phyloP scores from a whole-genome alignment of 2,329 filamentous ascomycete genomes.

The Clonostachys rosea region DNA sequence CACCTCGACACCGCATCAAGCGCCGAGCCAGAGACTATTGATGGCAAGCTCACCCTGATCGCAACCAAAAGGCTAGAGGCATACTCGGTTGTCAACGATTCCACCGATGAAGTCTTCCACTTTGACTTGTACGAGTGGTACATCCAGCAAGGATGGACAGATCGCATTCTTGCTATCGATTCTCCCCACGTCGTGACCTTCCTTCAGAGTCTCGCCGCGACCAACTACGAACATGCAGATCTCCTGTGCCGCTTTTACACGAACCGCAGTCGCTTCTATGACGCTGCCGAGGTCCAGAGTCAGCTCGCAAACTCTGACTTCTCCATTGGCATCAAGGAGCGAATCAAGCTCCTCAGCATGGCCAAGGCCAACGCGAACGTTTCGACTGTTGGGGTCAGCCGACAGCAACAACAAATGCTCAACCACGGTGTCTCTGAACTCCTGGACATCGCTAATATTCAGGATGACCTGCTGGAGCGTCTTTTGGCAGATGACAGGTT shows the following conservation, averaged over 20 bases:
- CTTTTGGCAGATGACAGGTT: constrained; percentile 71
- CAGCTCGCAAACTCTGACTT: constrained; percentile 83
- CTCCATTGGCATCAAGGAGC: constrained; percentile 70
- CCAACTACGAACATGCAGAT: constrained; percentile 76
- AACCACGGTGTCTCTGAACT: constrained; percentile 81
- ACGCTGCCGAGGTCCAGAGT: constrained; percentile 83
- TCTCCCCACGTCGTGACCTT: constrained; percentile 86
- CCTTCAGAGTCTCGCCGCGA: constrained; percentile 69
- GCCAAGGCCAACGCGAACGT: constrained; percentile 92
- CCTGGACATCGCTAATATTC: constrained; percentile 90
- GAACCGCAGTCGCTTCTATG: constrained; percentile 76
- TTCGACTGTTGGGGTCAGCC: constrained; percentile 68
- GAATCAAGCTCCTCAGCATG: constrained; percentile 84
- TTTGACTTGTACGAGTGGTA: constrained; percentile 99
- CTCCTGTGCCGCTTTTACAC: constrained; percentile 91
- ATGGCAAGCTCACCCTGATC: constrained; percentile 72
- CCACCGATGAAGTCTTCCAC: constrained; percentile 90
- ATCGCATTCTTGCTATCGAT: constrained; percentile 78
- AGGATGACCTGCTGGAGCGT: constrained; percentile 83
- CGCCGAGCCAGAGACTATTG: constrained; percentile 66
- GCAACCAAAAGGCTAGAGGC: constrained; percentile 81
- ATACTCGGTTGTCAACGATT: constrained; percentile 83
- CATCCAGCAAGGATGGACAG: constrained; percentile 75
- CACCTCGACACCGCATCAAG: constrained; percentile 70
- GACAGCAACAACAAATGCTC: constrained; percentile 79